Conservation (phyloP, 176 grass and related monocot genomes). For the Metroxylon sagu region DNA sequence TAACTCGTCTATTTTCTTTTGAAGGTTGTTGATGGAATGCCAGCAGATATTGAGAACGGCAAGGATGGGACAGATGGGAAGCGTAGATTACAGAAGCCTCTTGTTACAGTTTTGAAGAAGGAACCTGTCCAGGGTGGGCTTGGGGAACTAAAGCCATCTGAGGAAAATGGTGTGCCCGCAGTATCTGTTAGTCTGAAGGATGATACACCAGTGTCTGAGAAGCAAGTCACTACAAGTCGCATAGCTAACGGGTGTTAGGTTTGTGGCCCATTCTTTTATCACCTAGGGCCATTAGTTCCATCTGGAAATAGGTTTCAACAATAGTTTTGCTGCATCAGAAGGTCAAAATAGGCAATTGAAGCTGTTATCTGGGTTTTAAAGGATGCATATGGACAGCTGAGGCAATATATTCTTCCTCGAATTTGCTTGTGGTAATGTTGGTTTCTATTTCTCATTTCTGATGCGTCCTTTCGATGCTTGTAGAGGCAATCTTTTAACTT, state of each 20-base stretch:
- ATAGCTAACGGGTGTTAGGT: background rate
- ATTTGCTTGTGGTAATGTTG: too few relatives aligned
- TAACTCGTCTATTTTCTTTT: background rate
- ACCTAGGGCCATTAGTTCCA: too few relatives aligned
- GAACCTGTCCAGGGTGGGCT: slow-evolving; percentile 19
- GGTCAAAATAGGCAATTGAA: too few relatives aligned
- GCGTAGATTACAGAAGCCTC: slow-evolving; percentile 1
- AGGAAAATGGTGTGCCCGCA: slow-evolving; percentile 25
- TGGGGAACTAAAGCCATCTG: slow-evolving; percentile 23
- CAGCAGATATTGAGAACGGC: background rate
- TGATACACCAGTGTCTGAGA: slow-evolving; percentile 31
- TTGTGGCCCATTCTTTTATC: too few relatives aligned
- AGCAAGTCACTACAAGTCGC: slow-evolving; percentile 29
- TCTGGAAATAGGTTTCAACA: too few relatives aligned
- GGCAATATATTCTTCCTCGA: too few relatives aligned
- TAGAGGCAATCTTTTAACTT: too few relatives aligned
- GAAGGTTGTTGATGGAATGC: slow-evolving; percentile 4
- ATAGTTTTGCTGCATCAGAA: too few relatives aligned
- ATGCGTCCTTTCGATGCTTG: too few relatives aligned
- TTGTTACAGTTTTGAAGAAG: slow-evolving; percentile 26
- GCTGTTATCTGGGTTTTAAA: too few relatives aligned
- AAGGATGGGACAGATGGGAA: background rate
- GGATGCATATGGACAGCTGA: too few relatives aligned
- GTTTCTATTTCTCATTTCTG: too few relatives aligned
- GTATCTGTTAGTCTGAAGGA: slow-evolving; percentile 18